Percentiles rank a stretch among this genome's conserved stretches.
Conservation (phyloP, 495 filamentous ascomycete species). For the Penicillium paradoxum region DNA sequence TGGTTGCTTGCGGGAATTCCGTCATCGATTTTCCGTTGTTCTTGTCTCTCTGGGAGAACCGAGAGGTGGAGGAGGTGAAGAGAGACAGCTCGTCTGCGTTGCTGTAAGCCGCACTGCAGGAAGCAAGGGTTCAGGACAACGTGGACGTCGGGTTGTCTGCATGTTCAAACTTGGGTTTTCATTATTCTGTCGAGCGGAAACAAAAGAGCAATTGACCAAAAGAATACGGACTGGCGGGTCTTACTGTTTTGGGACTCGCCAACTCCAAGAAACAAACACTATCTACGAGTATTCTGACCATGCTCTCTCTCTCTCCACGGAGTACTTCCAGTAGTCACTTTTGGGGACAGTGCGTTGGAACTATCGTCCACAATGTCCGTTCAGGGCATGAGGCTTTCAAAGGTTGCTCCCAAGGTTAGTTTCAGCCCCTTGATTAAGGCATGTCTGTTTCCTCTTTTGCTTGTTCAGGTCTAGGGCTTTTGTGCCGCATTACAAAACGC, state of each 20-base stretch:
- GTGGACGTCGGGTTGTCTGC: constrained; percentile 2
- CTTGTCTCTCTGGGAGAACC: too few species aligned
- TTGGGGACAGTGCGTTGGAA: too few species aligned
- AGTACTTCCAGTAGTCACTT: background rate
- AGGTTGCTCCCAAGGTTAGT: too few species aligned
- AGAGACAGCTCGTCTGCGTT: constrained; percentile 1
- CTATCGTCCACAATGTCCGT: too few species aligned
- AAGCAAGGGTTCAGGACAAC: constrained; percentile 8
- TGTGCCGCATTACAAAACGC: background rate
- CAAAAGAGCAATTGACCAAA: background rate
- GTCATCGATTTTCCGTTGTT: too few species aligned
- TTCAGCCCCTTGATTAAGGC: background rate
- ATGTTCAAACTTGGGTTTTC: background rate
- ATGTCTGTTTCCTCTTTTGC: background rate
- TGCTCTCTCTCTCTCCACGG: too few species aligned
- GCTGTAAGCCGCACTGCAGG: background rate
- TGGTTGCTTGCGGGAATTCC: background rate
- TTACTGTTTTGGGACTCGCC: background rate
- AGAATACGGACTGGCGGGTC: background rate
- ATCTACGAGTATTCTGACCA: too few species aligned
- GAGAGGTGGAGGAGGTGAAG: constrained; percentile 7
- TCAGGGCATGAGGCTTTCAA: too few species aligned
- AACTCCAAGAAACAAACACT: background rate
- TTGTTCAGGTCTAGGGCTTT: constrained; percentile 1
- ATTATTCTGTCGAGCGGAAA: constrained; percentile 4